Base-by-base conservation (phyloP, 805 yeast species). In the Cephaloascus albidus region DNA sequence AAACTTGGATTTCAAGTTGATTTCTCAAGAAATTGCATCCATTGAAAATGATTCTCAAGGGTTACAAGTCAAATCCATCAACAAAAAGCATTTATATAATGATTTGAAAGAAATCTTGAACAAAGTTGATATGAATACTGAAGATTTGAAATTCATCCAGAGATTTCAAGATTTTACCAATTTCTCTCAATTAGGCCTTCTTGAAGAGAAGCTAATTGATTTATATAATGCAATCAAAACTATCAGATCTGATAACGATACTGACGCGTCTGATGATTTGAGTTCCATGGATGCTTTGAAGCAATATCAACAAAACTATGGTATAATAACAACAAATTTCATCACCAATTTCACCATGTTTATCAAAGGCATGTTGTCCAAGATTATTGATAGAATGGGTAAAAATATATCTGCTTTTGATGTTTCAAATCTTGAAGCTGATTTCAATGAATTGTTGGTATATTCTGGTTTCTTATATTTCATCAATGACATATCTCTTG, bases 41-140 rank as follows among this genome's bases (percentile, higher is more conserved):
- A 78, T 88, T 33, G 95, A 87, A 52, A 66, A 68, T 28, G 84
- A 81, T 52, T 79, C 89, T 2, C 77, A 82, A 49, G 95, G 95
- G 37, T 58, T 87, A 15, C 96, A 89, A 58, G 81, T 89, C 4
- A 81, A 80, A 47, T 76, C 90, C 4, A 78, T 85, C 35, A 89
- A 89, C 59, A 85, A 84, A 56, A 85, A 85, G 50, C 55, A 70
- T n/a, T 63, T 88, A 18, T 81, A 79, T 68, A 75, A 72, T 36
- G 88, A 85, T 43, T 68, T 88, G 40, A 74, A 74, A 32, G 75
- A 71, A n/a, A 68, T 88, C 36, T 59, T 88, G 44, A 72, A 73
- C 37, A 81, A 85, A n/a, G 83, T 85, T 6, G 74, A 80, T 40
- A 66, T 87, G 20, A 78, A 79, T 45, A 74, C 74, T 15, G 59